These are phyloP conservation scores for Vigna nakashimae DNA, from an alignment of 306 rosid genomes.

Conservation along the genomic window DNA sequence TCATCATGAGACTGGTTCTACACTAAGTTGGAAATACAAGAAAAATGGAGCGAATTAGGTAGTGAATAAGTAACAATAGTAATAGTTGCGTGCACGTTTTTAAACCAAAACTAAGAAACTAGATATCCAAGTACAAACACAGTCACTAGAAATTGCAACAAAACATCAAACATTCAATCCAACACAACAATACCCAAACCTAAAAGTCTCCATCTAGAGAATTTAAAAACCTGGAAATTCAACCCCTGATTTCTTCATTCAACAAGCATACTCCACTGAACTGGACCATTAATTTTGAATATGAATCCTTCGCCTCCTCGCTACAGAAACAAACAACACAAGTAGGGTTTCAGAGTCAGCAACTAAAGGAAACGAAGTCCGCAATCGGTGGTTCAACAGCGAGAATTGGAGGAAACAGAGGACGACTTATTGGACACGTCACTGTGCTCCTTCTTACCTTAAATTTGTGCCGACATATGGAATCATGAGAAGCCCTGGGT, in stretches of 20 bases:
- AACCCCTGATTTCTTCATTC: conserved; percentile 57
- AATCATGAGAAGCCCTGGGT: conserved; percentile 57
- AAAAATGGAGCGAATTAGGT: no score
- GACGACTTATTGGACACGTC: conserved; percentile 80
- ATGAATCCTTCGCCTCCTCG: conserved; percentile 37
- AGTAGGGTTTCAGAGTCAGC: neutral
- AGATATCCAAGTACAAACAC: neutral
- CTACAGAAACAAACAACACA: neutral
- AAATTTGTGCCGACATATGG: no score
- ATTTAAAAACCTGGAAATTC: conserved; percentile 57
- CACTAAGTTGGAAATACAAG: no score
- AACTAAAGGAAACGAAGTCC: conserved; percentile 29
- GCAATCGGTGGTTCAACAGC: conserved; percentile 57
- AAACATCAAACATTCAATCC: conserved; percentile 42
- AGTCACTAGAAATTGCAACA: conserved; percentile 47
- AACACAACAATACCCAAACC: conserved; percentile 39
- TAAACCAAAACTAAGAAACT: no score
- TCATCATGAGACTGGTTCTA: no score
- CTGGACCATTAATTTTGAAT: conserved; percentile 34
- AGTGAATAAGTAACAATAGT: no score
- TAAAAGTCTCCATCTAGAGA: conserved; percentile 48
- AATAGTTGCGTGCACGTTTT: no score
- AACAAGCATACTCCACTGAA: conserved; percentile 62
- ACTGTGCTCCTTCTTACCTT: conserved; percentile 69
- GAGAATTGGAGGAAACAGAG: conserved; percentile 94